Conservation (phyloP, 148 eudicot genomes). For the Cornus suecica region DNA sequence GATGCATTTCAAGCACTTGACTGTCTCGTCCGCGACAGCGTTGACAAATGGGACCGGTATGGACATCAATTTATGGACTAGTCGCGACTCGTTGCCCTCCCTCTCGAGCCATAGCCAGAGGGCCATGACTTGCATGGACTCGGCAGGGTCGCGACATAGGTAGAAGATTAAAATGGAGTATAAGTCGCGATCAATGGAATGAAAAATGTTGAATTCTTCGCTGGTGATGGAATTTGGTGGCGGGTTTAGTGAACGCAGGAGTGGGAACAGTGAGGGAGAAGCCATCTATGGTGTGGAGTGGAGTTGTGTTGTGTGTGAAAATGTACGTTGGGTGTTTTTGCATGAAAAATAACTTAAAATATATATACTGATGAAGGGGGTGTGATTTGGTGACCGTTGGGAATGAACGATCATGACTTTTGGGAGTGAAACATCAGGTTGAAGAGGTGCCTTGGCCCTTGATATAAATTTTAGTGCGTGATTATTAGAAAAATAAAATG, state of each 20-base stretch:
- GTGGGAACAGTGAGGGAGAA: background rate
- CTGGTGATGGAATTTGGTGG: slow-evolving; percentile 1
- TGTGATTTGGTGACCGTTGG: background rate
- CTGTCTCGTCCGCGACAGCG: slow-evolving; percentile 9
- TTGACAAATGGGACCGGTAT: background rate
- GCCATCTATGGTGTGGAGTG: too few relatives aligned
- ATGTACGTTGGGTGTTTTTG: background rate
- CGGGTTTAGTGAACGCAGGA: too few relatives aligned
- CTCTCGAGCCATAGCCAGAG: slow-evolving; percentile 30
- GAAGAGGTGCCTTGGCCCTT: background rate
- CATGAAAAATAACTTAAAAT: background rate
- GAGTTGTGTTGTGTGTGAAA: background rate
- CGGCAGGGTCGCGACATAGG: slow-evolving; percentile 9
- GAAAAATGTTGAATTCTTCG: slow-evolving; percentile 18
- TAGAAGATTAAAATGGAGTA: slow-evolving; percentile 3
- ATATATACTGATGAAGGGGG: background rate
- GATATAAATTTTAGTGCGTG: too few relatives aligned
- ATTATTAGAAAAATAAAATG: too few relatives aligned
- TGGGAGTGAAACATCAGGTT: background rate
- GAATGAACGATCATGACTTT: background rate
- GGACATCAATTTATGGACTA: background rate
- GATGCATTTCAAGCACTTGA: slow-evolving; percentile 11
- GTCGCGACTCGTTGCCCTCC: background rate
- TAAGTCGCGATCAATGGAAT: slow-evolving; percentile 15
- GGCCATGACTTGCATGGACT: slow-evolving; percentile 28